Percentiles rank a stretch among this genome's conserved stretches.
These are phyloP conservation scores for Podosphaera leucotricha DNA, from an alignment of 2,329 filamentous ascomycete genomes.

Conservation along the genomic window DNA sequence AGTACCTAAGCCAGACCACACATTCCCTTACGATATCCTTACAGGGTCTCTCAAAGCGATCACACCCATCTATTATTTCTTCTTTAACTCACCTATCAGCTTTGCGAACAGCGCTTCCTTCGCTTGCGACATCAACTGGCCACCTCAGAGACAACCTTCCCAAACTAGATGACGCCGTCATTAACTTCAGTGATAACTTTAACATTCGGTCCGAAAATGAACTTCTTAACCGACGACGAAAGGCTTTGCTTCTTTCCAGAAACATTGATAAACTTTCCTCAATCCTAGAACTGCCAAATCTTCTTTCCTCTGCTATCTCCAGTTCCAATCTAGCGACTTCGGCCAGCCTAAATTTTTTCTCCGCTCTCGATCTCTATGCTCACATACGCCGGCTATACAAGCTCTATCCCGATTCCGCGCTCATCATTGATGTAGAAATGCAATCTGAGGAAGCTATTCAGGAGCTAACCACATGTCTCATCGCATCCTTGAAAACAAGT, in stretches of 20 bases:
- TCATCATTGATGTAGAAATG: constrained; percentile 46
- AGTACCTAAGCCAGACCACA: constrained; percentile 55
- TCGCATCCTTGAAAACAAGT: constrained; percentile 51
- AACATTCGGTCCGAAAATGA: constrained; percentile 46
- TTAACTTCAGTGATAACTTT: constrained; percentile 64
- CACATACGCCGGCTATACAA: constrained; percentile 72
- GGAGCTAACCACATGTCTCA: constrained; percentile 65
- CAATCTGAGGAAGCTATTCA: constrained; percentile 78
- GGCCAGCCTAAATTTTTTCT: constrained; percentile 50
- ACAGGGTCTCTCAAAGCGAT: constrained; percentile 72
- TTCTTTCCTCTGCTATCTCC: constrained; percentile 60
- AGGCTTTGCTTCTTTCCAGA: constrained; percentile 56
- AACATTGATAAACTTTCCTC: constrained; percentile 82
- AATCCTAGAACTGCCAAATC: constrained; percentile 67
- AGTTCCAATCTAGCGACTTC: constrained; percentile 18
- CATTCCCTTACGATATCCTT: constrained; percentile 64
- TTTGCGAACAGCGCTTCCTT: constrained; percentile 47
- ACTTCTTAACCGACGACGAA: constrained; percentile 49
- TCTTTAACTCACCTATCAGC: constrained; percentile 59
- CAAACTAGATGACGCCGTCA: constrained; percentile 52
- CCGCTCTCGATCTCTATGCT: constrained; percentile 75
- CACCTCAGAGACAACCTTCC: constrained; percentile 53
- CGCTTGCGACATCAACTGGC: constrained; percentile 38
- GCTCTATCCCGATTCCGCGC: constrained; percentile 55
- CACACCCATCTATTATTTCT: constrained; percentile 61